Evolutionary conservation across 2,329 filamentous ascomycete species (phyloP), one percentile per base, ranked within the genome.

Genomic region (Diaporthe eres): DNA sequence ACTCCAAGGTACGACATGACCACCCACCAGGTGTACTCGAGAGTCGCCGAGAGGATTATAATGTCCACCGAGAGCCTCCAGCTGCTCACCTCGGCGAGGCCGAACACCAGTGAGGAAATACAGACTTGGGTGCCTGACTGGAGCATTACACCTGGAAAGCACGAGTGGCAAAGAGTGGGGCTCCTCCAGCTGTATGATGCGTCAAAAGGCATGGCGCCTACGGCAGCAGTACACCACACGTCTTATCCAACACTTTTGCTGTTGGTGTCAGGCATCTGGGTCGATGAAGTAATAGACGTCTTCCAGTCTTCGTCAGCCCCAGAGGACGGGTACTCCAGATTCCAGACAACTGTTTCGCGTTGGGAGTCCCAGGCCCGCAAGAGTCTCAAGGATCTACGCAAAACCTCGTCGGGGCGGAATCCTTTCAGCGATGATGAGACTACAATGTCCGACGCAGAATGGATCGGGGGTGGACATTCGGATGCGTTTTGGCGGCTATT

Each of bases 291-390:
- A 1, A 17, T 4, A 5, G 25, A 47, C 7, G 28, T 67, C 19
- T 67, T 49, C 19, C 42, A 13, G n/a, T 17, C 44, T 37, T 34
- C 22, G 22, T 17, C 63, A 15, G 63, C 31, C 44, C 63, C 44
- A 37, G 60, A 67, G 31, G 63, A 67, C 28, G 63, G 63, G 15
- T 49, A 67, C 44, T 67, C 63, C 3, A 67, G 63, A 42, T 51
- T 37, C 44, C 63, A 67, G 44, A 51, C 44, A 12, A 51, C 28
- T 2, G 28, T 67, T 4, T n/a, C 7, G 19, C 63, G 2, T 17
- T 67, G 44, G 63, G 28, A 51, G 44, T 2, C 10, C 25, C 28
- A 67, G 44, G 44, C 28, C 28, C 44, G 28, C 25, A 2, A 22
- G 4, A 34, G 1, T 3, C 15, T n/a, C 9, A 34, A 17, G 6